Evolutionary conservation across 257 asterid species (phyloP).

Genomic region (Nemophila menziesii): DNA sequence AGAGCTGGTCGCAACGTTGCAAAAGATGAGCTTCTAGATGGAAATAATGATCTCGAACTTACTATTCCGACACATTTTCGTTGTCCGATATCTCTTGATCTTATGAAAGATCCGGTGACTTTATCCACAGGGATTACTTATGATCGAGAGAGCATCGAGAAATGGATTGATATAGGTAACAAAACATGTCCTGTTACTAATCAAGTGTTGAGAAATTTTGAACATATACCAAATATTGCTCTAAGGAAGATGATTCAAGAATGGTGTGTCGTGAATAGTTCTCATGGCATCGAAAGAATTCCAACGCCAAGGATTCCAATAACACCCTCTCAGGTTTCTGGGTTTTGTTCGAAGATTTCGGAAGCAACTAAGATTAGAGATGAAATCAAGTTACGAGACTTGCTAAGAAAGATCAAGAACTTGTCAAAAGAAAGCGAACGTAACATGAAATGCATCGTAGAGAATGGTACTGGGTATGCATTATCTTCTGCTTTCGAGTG

Average conservation of each 20-base stretch:
- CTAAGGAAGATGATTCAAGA: conserved; percentile 73
- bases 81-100: conserved; percentile 17
- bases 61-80: conserved; percentile 6
- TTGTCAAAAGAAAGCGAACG: conserved; percentile 61
- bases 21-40: conserved; percentile 4
- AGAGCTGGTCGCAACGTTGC: neutral
- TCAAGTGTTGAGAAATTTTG: conserved; percentile 25
- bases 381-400: conserved; percentile 23
- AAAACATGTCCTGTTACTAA: conserved; percentile 41
- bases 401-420: conserved; percentile 30
- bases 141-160: conserved; percentile 43
- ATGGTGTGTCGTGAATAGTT: conserved; percentile 71
- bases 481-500: conserved; percentile 36
- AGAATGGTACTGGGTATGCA: conserved; percentile 35
- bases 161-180: conserved; percentile 39
- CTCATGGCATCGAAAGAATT: conserved; percentile 65
- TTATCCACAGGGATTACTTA: conserved; percentile 47
- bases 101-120: conserved; percentile 56
- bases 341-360: conserved; percentile 22
- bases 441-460: conserved; percentile 39
- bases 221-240: conserved; percentile 59
- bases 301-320: conserved; percentile 79
- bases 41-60: conserved; percentile 7
- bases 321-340: conserved; percentile 28
- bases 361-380: conserved; percentile 24